Evolutionary conservation across 805 yeast species (phyloP), one percentile per base, ranked within the genome.

Genomic region (Debaryomyces hansenii): DNA sequence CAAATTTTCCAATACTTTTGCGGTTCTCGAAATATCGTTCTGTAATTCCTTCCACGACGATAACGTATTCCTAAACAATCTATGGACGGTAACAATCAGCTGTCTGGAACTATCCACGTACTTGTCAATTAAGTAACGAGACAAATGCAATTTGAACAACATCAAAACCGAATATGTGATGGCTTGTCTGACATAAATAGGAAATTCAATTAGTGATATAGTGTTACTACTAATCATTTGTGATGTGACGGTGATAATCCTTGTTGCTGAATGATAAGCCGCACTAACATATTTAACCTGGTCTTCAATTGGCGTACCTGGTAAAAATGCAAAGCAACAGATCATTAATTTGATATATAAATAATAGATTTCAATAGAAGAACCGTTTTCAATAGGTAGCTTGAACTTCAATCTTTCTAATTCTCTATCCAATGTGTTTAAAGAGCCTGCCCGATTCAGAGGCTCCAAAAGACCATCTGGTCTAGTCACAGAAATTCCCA

Each of bases 391-490:
- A 47, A 88, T 80, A 39, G 80, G 79, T 32, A 90, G 68, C 49
- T 82, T 82, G 59, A 77, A 79, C n/a, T 80, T 81, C 49, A 89
- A 69, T 47, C 87, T 71, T 54, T 86, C 90, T 44, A 91, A 71
- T 60, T 90, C 96, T 46, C 90, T 75, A 55, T 85, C 90, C 56
- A 90, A 69, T 12, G 86, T 82, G n/a, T 85, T 79, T 43, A 91
- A 69, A 0, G 91, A 82, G 0, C 90, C 90, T 0, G 91, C 90
- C 52, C 97, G 77, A 55, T 87, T 84, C 55, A 82, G 77, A 2
- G 95, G 90, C 47, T 87, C 96, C 72, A 89, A 78, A 42, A 91
- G 75, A 0, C 97, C 97, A 70, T 91, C 97, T 0, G 96, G 90
- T 42, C 92, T 76, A 0, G 86, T 79, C 5, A 89, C 90, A 45